phyloP scores from a whole-genome alignment of 2,329 filamentous ascomycete species.

The Pestalotiopsis sp. region DNA sequence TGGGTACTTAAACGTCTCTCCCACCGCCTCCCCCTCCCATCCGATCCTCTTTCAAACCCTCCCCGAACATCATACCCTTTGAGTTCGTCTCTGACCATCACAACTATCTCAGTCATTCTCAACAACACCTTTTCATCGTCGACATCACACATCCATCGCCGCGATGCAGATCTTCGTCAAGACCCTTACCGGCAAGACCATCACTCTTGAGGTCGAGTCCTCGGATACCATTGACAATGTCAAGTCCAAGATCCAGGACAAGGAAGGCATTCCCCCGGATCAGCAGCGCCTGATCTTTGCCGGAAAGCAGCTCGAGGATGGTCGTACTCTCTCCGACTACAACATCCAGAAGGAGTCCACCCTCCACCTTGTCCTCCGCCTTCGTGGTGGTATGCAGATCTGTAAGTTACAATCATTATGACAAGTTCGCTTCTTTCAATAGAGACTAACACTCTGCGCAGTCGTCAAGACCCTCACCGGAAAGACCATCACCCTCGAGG shows the following conservation, averaged over 20 bases:
- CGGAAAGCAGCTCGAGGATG: conserved; percentile 95
- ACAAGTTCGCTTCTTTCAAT: no score
- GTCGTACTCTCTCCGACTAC: conserved; percentile 87
- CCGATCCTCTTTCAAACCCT: no score
- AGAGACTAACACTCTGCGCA: neutral
- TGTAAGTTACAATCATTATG: conserved; percentile 33
- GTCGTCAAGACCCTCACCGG: conserved; percentile 84
- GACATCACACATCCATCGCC: conserved; percentile 12
- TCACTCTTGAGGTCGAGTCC: conserved; percentile 87
- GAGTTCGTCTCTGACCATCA: conserved; percentile 5
- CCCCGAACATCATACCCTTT: neutral
- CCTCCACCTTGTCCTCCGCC: conserved; percentile 82
- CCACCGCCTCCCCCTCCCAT: neutral
- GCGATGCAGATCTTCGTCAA: conserved; percentile 97
- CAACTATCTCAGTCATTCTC: neutral
- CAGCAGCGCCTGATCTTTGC: conserved; percentile 97
- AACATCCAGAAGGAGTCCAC: conserved; percentile 95
- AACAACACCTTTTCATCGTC: neutral
- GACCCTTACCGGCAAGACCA: conserved; percentile 91
- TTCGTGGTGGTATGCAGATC: conserved; percentile 88
- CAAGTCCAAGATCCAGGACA: conserved; percentile 96
- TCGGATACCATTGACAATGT: conserved; percentile 95
- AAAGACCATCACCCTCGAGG: conserved; percentile 93
- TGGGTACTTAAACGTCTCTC: conserved; percentile 8
- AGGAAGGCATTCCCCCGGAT: conserved; percentile 94